These are phyloP conservation scores for Rhizophora mangle DNA, from an alignment of 345 rosid genomes.

Conservation along the genomic window DNA sequence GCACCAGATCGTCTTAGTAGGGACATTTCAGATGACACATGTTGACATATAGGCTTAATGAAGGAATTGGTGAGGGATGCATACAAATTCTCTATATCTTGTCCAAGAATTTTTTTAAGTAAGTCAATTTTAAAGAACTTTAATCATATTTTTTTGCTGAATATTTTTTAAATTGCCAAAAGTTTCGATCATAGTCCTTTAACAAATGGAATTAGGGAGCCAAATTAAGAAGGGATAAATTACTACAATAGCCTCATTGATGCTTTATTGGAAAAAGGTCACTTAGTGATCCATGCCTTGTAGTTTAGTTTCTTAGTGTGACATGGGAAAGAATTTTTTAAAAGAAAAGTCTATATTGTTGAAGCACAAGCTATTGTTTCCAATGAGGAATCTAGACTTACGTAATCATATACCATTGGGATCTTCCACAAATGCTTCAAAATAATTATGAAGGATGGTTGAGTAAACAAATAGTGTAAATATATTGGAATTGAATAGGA, in stretches of 20 bases:
- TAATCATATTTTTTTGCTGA: constrained; percentile 36
- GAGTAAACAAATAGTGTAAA: no score
- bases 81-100: constrained; percentile 85
- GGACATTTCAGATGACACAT: background rate
- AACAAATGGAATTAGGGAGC: constrained; percentile 78
- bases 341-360: background rate
- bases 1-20: constrained; percentile 17
- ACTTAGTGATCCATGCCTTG: background rate
- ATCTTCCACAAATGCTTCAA: constrained; percentile 65
- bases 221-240: constrained; percentile 57
- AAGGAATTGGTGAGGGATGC: constrained; percentile 88
- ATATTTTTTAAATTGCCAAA: background rate
- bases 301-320: background rate
- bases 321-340: background rate
- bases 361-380: constrained; percentile 16
- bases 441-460: no score
- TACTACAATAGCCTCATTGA: constrained; percentile 72
- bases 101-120: constrained; percentile 90
- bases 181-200: constrained; percentile 9
- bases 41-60: constrained; percentile 40
- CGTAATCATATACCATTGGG: constrained; percentile 93
- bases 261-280: constrained; percentile 65
- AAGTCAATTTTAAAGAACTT: constrained; percentile 23
- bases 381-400: constrained; percentile 75
- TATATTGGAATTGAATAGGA: no score